Base-by-base conservation (phyloP, 306 rosid genomes). In the Urtica urens region DNA sequence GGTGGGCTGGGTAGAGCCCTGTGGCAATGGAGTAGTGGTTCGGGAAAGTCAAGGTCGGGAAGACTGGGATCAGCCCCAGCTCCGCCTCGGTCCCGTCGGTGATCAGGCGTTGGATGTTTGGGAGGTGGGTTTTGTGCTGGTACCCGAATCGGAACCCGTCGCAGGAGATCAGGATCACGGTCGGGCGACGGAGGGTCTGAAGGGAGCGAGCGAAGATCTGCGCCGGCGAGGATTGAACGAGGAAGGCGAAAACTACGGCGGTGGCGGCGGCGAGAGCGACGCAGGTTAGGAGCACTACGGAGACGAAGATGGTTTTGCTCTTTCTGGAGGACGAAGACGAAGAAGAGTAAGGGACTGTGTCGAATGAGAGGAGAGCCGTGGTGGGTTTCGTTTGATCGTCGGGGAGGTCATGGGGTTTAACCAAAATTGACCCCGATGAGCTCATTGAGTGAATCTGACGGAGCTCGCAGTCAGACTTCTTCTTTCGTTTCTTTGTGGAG, bases 71-170 rank as follows among this genome's bases (percentile, higher is more conserved):
- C 71, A 92, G 49, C 11, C 99, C 99, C 41, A 53, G 7, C 16
- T 85, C 87, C 23, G 99, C 96, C 46, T 92, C 99, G 14, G 96
- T 92, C 17, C 99, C 99, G 2, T 78, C 80, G 5, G 70, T 41
- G 15, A 92, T 92, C 45, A 92, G 78, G 6, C 96, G 94, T 6
- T 43, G 55, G 0, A 92, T 79, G 5, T 69, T 72, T 2, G 99
- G 99, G 0, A 94, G 74, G 1, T 59, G 3, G 10, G 93, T 59
- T 49, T 92, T 92, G 99, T 73, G 86, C 54, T 92, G 99, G 72
- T 92, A 92, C 7, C 99, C 99, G 46, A 92, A 92, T 47, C 99
- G 81, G 22, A 92, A 92, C 25, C 99, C 99, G 13, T 92, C 99
- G 0, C 94, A 92, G 57, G 99, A 92, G 54, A 92, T 64, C 42